Evolutionary conservation across 345 rosid species (phyloP), one percentile per base, ranked within the genome.

Genomic region (Mercurialis annua): DNA sequence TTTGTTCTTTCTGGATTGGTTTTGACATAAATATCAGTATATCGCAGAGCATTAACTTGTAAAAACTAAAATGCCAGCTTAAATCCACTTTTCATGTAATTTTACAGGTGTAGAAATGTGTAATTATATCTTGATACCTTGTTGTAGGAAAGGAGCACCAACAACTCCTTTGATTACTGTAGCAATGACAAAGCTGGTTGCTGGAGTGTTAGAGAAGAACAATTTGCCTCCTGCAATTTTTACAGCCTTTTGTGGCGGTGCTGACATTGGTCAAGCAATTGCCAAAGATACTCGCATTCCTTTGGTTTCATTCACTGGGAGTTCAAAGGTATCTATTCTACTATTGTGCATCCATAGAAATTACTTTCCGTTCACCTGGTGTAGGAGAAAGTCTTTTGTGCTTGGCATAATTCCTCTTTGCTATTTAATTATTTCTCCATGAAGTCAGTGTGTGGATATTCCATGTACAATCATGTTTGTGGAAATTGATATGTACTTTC

Each of bases 141-240:
- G 59, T 73, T 59, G 65, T 81, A 94, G 98, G 99, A 94, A 91
- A 79, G 99, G 98, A 73, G 97, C 99, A 65, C 96, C 98, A 57
- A 91, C 95, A 26, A 94, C 97, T 63, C 97, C 98, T 56, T 78
- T 94, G 82, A 74, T 94, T 55, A 94, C 99, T 57, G 83, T 94
- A n/a, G 97, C 98, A 74, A 83, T 85, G 85, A 88, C 98, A 54
- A 94, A 83, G 78, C 71, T 94, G 70, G 87, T 94, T 36, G 86
- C 93, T 67, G 89, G 73, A 58, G 99, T 94, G 65, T 65, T 94
- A 27, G 96, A 91, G 86, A 94, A 79, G 81, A 91, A 94, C 77
- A 83, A 85, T 65, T 80, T 94, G 49, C 96, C 99, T 1, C 85
- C 89, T 79, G 92, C 98, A 70, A 91, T 94, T 72, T 94, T 94